Evolutionary conservation across 257 asterid genomes (phyloP).

Genomic region (Datura wrightii): DNA sequence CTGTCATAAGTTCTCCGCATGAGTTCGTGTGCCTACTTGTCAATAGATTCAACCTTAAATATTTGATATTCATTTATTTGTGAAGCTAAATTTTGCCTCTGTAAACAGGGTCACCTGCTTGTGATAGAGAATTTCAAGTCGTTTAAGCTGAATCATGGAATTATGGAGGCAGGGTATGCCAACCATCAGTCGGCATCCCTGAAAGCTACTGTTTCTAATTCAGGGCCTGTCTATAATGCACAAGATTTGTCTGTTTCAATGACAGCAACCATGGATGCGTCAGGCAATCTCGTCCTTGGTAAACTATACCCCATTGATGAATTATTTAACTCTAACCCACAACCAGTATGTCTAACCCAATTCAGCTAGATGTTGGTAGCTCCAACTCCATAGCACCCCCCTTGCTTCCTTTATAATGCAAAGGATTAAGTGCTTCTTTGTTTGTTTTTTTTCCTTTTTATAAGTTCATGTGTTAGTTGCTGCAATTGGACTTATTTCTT

Average conservation of each 20-base stretch:
- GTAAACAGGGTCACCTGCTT: conserved; percentile 87
- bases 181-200: conserved; percentile 70
- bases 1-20: neutral
- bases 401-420: neutral
- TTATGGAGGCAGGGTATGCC: conserved; percentile 88
- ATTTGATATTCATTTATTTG: conserved; percentile 7
- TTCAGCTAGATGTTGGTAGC: conserved; percentile 17
- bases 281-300: conserved; percentile 91
- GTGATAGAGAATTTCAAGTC: conserved; percentile 75
- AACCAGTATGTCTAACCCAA: neutral
- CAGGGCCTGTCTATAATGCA: conserved; percentile 50
- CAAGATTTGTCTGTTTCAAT: conserved; percentile 74
- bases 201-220: conserved; percentile 46
- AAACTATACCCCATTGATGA: conserved; percentile 24
- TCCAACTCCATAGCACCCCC: neutral
- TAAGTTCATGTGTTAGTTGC: conserved; percentile 1
- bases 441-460: neutral
- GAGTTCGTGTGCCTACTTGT: neutral
- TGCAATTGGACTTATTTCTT: neutral
- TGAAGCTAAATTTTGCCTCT: conserved; percentile 34
- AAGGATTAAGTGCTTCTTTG: conserved; percentile 20
- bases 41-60: conserved; percentile 22
- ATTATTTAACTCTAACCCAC: neutral
- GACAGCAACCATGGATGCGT: conserved; percentile 90
- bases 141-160: conserved; percentile 87